Conservation (phyloP, 148 eudicot species). For the Vaccinium vitisidaea region DNA sequence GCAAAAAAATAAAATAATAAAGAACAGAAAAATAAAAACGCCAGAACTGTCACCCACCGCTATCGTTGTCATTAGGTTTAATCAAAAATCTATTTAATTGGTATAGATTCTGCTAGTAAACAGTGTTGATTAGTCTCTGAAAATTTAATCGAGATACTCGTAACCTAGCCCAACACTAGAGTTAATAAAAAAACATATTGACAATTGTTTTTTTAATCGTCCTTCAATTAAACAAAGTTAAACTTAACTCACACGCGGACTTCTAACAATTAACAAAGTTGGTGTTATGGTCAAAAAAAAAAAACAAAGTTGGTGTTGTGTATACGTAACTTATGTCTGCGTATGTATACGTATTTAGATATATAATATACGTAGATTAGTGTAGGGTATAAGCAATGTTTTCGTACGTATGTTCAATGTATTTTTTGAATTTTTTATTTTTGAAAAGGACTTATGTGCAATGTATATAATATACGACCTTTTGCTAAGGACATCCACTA, state of each 20-base stretch:
- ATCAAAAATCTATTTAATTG: too few relatives aligned
- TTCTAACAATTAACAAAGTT: too few relatives aligned
- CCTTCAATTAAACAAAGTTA: too few relatives aligned
- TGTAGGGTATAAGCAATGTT: background rate
- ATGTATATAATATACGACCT: background rate
- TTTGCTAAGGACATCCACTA: background rate
- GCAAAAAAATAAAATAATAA: too few relatives aligned
- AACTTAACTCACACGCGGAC: background rate
- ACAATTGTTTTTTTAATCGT: background rate
- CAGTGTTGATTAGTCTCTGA: too few relatives aligned
- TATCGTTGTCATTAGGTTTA: too few relatives aligned
- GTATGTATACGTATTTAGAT: background rate
- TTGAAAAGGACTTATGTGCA: background rate
- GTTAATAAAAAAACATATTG: background rate
- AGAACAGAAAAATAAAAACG: too few relatives aligned
- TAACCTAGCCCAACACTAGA: too few relatives aligned
- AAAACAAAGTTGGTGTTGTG: too few relatives aligned
- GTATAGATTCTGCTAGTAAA: too few relatives aligned
- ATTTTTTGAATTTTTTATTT: too few relatives aligned
- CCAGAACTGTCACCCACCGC: too few relatives aligned
- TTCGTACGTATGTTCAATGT: background rate
- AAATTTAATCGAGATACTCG: accelerated
- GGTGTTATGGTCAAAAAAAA: background rate
- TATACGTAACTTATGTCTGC: background rate
- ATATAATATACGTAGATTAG: background rate